These are phyloP conservation scores for Athelia sp. DNA, from an alignment of 1,284 basidiomycete genomes.

Conservation along the genomic window DNA sequence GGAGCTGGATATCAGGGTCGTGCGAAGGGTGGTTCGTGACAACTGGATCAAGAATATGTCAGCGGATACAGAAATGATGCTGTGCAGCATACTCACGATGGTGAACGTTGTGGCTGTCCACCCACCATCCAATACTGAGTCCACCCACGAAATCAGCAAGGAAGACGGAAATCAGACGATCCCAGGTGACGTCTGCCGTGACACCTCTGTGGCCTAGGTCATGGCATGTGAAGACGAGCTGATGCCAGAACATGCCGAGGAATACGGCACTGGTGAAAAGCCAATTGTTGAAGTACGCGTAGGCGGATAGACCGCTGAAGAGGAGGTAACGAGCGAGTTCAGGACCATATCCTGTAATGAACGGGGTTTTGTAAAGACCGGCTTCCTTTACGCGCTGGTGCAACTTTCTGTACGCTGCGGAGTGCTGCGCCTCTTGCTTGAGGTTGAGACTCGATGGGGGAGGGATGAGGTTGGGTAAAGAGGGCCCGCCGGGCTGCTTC, in stretches of 20 bases:
- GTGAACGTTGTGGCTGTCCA: slow-evolving; percentile 96
- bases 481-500: slow-evolving; percentile 37
- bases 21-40: slow-evolving; percentile 98
- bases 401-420: slow-evolving; percentile 76
- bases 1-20: slow-evolving; percentile 93
- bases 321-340: slow-evolving; percentile 80
- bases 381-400: slow-evolving; percentile 75
- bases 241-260: slow-evolving; percentile 92
- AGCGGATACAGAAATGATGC: slow-evolving; percentile 5
- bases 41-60: slow-evolving; percentile 41
- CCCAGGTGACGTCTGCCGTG: slow-evolving; percentile 81
- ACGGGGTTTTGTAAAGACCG: slow-evolving; percentile 83
- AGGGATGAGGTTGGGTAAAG: slow-evolving; percentile 45
- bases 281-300: slow-evolving; percentile 63
- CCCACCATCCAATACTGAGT: slow-evolving; percentile 97
- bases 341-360: slow-evolving; percentile 85
- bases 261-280: slow-evolving; percentile 69
- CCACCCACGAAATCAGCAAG: slow-evolving; percentile 89
- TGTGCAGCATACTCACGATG: slow-evolving; percentile 60
- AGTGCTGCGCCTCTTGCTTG: slow-evolving; percentile 65
- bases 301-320: slow-evolving; percentile 57
- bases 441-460: slow-evolving; percentile 52
- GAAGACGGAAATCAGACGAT: slow-evolving; percentile 79
- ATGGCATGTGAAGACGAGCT: slow-evolving; percentile 89
- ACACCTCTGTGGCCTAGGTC: slow-evolving; percentile 95